Base-by-base conservation (phyloP, 371 early-diverging fungal genomes). In the Phascolomyces articulosus region DNA sequence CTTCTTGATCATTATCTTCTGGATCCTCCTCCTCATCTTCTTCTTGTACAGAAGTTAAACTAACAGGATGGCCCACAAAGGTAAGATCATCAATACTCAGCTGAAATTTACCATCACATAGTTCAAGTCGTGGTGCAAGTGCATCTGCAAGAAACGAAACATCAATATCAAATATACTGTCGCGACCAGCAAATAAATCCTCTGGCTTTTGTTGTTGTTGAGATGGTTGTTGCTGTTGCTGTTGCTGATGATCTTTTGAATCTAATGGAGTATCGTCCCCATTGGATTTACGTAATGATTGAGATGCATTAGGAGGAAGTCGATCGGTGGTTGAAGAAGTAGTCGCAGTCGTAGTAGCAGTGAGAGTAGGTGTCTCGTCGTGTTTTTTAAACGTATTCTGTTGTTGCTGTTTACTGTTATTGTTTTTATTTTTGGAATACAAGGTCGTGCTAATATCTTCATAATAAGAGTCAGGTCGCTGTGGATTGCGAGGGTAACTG, bases 101-200 rank as follows among this genome's bases (percentile, higher is more conserved):
- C 66, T 91, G 91, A 69, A 95, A 95, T 57, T 86, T 83, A 27
- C 83, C 75, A 72, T 92, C 91, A 63, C 93, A 88, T 3, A 93
- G 74, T 6, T 88, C 79, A 10, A 78, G 70, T 75, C 87, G 91
- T 9, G 95, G 95, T 0, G 92, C 88, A 9, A 95, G 79, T 7
- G 93, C 73, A 62, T 91, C 89, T 9, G 92, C 90, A 23, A 93
- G 82, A 60, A 90, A 82, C 10, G 83, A 78, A 4, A 86, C 83
- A 18, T 90, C 88, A 53, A 90, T 87, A 61, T 91, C 87, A 55
- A 91, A 84, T 10, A 91, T 74, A n/a, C 70, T 70, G 48, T 80
- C 75, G 8, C 78, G 68, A 18, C 75, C 72, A 29, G 80, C 82
- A 67, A 74, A 79, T 20, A 70, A 61, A 60, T 77, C 73, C 26